Evolutionary conservation across 179 eudicot species (phyloP), one percentile per base, ranked within the genome.

Genomic region (Camellia oleifera): DNA sequence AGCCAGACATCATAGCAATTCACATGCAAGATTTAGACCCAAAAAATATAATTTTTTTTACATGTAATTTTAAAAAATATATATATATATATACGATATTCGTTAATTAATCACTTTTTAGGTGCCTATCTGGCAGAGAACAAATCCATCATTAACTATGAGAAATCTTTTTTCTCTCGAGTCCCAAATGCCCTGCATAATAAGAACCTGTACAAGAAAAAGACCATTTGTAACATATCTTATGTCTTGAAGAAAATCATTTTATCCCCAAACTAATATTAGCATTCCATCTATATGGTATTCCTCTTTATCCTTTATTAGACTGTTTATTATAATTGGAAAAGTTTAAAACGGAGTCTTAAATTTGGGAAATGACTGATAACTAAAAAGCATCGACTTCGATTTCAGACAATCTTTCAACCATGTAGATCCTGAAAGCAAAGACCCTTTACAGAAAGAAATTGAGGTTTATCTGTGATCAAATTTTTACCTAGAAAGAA

Each of bases 161-260:
- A 84, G 78, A 58, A 54, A 79, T 0, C 84, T 80, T 74, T 85
- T 83, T 60, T 10, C 66, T 53, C 57, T 26, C 32, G 11, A 23
- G 52, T 54, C 46, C 53, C 48, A 44, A 44, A 63, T 61, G 50
- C 14, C 69, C 44, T 8, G 14, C 32, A 23, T 23, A 65, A 10
- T 8, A 77, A 17, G 13, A 77, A 77, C 46, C 69, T 8, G 13
- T 23, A 20, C 44, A 65, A 2, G 45, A 65, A n/a, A 0, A 26
- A 70, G 40, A 14, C 45, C 13, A 10, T 56, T 54, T 9, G 3
- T 56, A 13, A 48, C 52, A 32, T 48, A 48, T 48, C 52, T 7
- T 4, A 48, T 48, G 52, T 48, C 52, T 48, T 48, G 52, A 48
- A 48, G 7, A 48, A 48, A 48, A 48, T 48, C 52, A 48, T 7